Percentiles rank a stretch among this genome's conserved stretches.
phyloP scores from a whole-genome alignment of 2,329 filamentous ascomycete species.

The Microdochium bolleyi region DNA sequence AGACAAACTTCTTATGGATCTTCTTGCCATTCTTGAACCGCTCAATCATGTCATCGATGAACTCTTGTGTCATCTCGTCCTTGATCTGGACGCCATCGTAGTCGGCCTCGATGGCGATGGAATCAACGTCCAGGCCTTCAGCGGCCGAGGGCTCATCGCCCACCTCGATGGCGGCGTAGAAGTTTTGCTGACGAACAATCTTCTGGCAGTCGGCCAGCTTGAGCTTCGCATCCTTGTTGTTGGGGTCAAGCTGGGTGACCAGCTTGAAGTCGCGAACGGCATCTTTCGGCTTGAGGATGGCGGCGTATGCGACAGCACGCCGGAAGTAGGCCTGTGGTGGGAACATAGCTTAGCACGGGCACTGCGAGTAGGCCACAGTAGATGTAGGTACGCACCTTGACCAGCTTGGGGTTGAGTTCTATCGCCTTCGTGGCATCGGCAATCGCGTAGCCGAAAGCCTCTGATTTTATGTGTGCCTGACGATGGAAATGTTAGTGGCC shows the following conservation, averaged over 20 bases:
- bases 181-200: conserved; percentile 84
- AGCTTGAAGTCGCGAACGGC: conserved; percentile 88
- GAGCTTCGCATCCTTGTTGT: conserved; percentile 82
- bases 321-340: conserved; percentile 76
- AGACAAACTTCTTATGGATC: conserved; percentile 92
- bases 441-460: conserved; percentile 90
- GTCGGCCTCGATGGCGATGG: conserved; percentile 70
- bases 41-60: conserved; percentile 95
- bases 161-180: conserved; percentile 91
- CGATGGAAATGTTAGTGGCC: conserved; percentile 31
- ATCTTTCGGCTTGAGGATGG: conserved; percentile 81
- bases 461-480: conserved; percentile 89
- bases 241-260: conserved; percentile 78
- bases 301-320: conserved; percentile 83
- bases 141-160: conserved; percentile 87
- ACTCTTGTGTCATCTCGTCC: conserved; percentile 87
- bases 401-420: conserved; percentile 77
- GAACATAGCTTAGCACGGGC: background rate
- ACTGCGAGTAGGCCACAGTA: background rate
- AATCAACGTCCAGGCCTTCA: conserved; percentile 80
- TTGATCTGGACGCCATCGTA: conserved; percentile 81
- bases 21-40: conserved; percentile 95
- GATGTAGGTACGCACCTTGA: conserved; percentile 57
- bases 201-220: conserved; percentile 93
- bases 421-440: conserved; percentile 86